Conservation (phyloP, 441 rosid genomes). For the Pelargonium myrrhifolium region DNA sequence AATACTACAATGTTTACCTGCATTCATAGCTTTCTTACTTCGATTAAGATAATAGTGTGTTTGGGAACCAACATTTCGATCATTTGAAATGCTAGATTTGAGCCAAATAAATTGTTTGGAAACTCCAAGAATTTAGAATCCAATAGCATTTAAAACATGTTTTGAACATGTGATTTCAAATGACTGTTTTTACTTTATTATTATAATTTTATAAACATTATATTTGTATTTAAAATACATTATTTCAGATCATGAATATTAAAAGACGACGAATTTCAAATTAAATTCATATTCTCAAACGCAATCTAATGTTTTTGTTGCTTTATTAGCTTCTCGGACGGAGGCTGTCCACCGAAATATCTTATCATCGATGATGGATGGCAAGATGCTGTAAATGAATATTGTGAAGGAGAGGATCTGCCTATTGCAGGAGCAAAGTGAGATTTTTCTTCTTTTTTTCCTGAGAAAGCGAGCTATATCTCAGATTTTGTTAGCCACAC, state of each 20-base stretch:
- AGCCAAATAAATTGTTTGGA: too few relatives aligned
- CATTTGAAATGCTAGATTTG: too few relatives aligned
- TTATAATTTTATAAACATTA: too few relatives aligned
- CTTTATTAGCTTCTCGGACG: slow-evolving; percentile 9
- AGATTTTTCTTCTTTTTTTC: background rate
- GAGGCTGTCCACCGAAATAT: slow-evolving; percentile 14
- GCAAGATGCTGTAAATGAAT: slow-evolving; percentile 12
- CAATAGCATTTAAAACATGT: too few relatives aligned
- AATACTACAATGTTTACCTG: background rate
- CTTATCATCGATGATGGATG: slow-evolving; percentile 21
- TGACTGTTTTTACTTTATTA: too few relatives aligned
- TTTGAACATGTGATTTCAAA: too few relatives aligned
- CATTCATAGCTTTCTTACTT: background rate
- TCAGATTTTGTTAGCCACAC: background rate
- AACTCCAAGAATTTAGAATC: too few relatives aligned
- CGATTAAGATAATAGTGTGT: background rate
- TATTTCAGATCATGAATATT: too few relatives aligned
- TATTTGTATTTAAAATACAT: too few relatives aligned
- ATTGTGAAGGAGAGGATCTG: background rate
- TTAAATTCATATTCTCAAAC: too few relatives aligned
- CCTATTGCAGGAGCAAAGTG: background rate
- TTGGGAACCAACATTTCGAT: too few relatives aligned
- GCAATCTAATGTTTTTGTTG: background rate
- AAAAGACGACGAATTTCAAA: too few relatives aligned
- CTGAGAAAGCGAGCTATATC: background rate